Evolutionary conservation across 371 early-diverging fungal species (phyloP), one percentile per base, ranked within the genome.

Genomic region (Capniomyces stellatus): DNA sequence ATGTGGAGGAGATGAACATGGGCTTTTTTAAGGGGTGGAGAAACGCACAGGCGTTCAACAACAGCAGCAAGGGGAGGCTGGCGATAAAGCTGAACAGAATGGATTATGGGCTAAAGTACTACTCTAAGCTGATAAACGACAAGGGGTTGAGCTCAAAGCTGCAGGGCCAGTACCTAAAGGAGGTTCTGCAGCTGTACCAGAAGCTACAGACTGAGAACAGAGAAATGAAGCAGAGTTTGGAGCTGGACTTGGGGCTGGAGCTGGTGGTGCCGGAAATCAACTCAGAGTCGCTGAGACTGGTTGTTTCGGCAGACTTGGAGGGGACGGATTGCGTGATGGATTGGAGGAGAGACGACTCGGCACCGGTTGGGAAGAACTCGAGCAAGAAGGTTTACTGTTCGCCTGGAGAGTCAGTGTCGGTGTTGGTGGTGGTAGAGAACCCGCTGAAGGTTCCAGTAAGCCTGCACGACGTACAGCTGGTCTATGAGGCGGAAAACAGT

Each of bases 381-480:
- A 44, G 0, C 1, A 23, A 29, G 3, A 52, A 41, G 28, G 46
- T 24, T 6, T 56, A 56, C 46, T 69, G 70, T 52, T 58, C 70
- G 1, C 61, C 63, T 3, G 64, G 62, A 3, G 70, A 69, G 46
- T 22, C 43, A 13, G 62, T 69, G 2, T 58, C 60, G 0, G 61
- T 67, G 49, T 54, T 63, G 2, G 51, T 68, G 23, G 52, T 65
- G n/a, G 56, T 69, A 3, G 54, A 50, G 28, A 69, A 69, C 31
- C 70, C 70, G 21, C 59, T 69, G 10, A 59, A 57, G 1, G 47
- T 68, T 21, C 64, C 59, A 21, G 56, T 69, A 25, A 59, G 64
- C 2, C 52, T 69, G 29, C 61, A 56, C 46, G 52, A 54, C 44
- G 56, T 68, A 39, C 60, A 64, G 18, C 56, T 69, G 0, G 56